A percentile compares a stretch with the other conserved stretches of the same genome.
Conservation (phyloP, 192 early-diverging fungal genomes). For the Geosiphon pyriformis region DNA sequence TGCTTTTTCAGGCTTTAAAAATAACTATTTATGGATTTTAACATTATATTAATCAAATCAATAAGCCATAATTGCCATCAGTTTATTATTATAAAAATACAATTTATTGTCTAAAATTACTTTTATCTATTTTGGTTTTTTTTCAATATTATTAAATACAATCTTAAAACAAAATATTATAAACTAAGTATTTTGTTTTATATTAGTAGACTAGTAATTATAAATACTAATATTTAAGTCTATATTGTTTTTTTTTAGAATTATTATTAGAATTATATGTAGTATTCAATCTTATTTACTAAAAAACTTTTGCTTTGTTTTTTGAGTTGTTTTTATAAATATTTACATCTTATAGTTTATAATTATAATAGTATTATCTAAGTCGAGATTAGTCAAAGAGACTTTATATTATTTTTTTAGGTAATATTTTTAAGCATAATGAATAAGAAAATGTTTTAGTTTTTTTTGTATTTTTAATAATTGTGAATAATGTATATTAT, state of each 20-base stretch:
- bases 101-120: slow-evolving; percentile 3
- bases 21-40: neutral
- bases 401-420: slow-evolving; percentile 7
- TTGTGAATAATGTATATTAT: neutral
- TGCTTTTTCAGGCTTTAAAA: slow-evolving; percentile 1
- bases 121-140: slow-evolving; percentile 3
- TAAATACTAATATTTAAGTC: neutral
- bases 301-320: neutral
- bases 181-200: neutral
- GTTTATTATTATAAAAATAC: slow-evolving; percentile 2
- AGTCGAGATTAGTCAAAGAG: neutral
- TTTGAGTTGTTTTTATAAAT: neutral
- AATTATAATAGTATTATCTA: neutral
- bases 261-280: neutral
- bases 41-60: slow-evolving; percentile 1
- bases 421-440: neutral
- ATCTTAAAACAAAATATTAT: neutral
- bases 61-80: neutral
- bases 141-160: neutral
- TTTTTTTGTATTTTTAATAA: neutral
- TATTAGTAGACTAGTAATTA: neutral
- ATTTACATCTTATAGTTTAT: slow-evolving; percentile 1
- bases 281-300: neutral
- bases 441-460: neutral
- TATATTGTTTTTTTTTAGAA: neutral